Base-by-base conservation (phyloP, 352 stramenopile genomes). In the Phytophthora megakarya region DNA sequence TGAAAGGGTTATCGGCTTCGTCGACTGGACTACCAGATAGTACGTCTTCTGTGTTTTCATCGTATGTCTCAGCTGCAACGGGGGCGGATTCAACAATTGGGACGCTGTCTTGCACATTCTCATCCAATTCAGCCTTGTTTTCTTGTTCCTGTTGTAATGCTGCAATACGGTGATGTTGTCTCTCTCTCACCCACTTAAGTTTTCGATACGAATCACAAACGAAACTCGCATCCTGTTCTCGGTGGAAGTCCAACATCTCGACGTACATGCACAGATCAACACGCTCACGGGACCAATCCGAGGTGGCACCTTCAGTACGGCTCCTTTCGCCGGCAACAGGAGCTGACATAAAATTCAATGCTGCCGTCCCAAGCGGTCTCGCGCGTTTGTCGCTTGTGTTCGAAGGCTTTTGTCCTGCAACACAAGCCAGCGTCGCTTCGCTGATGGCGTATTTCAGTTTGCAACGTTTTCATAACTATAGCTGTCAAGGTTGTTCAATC, bases 201-300 rank as follows among this genome's bases (percentile, higher is more conserved):
- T 86, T 90, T 26, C 70, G 70, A 39, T 75, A 82, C 5, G 81
- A 90, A 21, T 84, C 76, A 19, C 58, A 72, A 23, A 47, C 28
- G 12, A 50, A 52, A 10, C 21, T 33, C 15, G 60, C 39, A 9
- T 69, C 44, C 43, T 68, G 48, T 16, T 38, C 38, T 18, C 42
- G 56, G 28, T 69, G 32, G n/a, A 64, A 62, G 33, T 81, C 61
- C 15, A 72, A 15, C 18, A 58, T 61, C 47, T 80, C 55, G 12
- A 81, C 75, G 39, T 86, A 78, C 46, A 69, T 60, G 48, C 70
- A 88, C n/a, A 85, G 54, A 47, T 72, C 66, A 15, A 84, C 72
- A 25, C 78, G 66, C 10, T 73, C 66, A 13, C 45, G 57, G 23
- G 88, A 59, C 23, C 59, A 72, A n/a, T 60, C 49, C 13, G 67